These are phyloP conservation scores for Beauveria scarabaeidicola DNA, from an alignment of 2,329 filamentous ascomycete species.

Conservation along the genomic window DNA sequence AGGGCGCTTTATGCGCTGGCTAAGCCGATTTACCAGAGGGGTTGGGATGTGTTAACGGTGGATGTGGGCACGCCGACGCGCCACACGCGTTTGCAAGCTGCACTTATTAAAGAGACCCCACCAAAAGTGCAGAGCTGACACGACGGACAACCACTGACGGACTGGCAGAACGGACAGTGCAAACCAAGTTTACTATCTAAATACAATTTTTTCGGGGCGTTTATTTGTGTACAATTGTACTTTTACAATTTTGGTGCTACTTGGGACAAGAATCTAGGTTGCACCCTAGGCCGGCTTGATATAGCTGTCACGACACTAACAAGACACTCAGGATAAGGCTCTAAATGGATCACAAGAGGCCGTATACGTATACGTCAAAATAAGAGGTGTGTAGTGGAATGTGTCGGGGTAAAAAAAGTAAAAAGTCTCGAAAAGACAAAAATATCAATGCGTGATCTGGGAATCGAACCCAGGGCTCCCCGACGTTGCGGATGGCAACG, in stretches of 20 bases:
- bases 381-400: too few species aligned
- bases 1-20: background rate
- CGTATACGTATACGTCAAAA: too few species aligned
- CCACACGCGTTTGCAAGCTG: background rate
- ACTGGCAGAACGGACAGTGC: background rate
- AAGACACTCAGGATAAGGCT: too few species aligned
- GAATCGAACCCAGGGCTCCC: constrained; percentile 28
- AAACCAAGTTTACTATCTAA: too few species aligned
- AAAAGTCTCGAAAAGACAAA: background rate
- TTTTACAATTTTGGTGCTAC: too few species aligned
- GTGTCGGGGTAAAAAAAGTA: too few species aligned
- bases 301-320: too few species aligned
- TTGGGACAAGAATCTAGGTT: too few species aligned
- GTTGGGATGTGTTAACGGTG: background rate
- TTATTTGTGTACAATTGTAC: too few species aligned
- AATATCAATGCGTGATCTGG: constrained; percentile 22
- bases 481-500: constrained; percentile 25
- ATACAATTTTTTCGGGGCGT: too few species aligned
- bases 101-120: constrained; percentile 7
- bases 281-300: too few species aligned
- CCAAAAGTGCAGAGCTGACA: background rate
- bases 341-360: too few species aligned
- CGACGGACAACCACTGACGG: background rate
- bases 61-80: constrained; percentile 5
- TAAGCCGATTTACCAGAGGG: background rate